Base-by-base conservation (phyloP, 2,329 filamentous ascomycete genomes). In the Davidsoniella australis region DNA sequence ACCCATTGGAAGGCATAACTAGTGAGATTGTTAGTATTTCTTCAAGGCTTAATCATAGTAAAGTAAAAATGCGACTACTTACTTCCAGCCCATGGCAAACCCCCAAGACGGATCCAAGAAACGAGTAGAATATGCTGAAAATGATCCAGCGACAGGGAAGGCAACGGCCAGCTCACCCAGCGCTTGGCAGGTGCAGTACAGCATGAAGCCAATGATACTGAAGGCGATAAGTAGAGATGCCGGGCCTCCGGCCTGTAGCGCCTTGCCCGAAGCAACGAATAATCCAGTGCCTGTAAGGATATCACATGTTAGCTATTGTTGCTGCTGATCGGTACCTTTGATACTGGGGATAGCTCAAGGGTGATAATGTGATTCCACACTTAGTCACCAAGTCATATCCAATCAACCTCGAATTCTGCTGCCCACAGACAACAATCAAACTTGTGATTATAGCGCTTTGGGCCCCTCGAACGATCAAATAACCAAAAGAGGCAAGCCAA, bases 51-150 rank as follows among this genome's bases (percentile, higher is more conserved):
- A 8, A 16, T 12, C 2, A 2, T 14, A 17, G 39, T 5, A 9
- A 18, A 9, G n/a, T n/a, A n/a, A n/a, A n/a, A n/a, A n/a, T 40
- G 16, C 5, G 20, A 23, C 5, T 23, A 71, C 76, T 63, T 63
- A 84, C 72, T 93, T 94, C 86, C 86, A 94, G 14, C 86, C 87
- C 84, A 94, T 93, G 43, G 86, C 85, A 60, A 94, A 94, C 0
- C 87, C 87, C 86, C 86, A 94, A 0, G 88, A 88, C 1, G 88
- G 89, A 59, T 95, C 87, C 16, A 96, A 65, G 59, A 96, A 95
- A 16, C 89, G 78, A 26, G 86, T 94, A 16, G 88, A 91, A 66
- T 88, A 95, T 6, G 86, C 80, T 1, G 86, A 85, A 61, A 95
- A 96, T 2, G 87, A 93, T 50, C 89, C 89, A 18, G 88, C 84